Evolutionary conservation across 805 yeast genomes (phyloP), one percentile per base, ranked within the genome.

Genomic region (Brettanomyces anomalus): DNA sequence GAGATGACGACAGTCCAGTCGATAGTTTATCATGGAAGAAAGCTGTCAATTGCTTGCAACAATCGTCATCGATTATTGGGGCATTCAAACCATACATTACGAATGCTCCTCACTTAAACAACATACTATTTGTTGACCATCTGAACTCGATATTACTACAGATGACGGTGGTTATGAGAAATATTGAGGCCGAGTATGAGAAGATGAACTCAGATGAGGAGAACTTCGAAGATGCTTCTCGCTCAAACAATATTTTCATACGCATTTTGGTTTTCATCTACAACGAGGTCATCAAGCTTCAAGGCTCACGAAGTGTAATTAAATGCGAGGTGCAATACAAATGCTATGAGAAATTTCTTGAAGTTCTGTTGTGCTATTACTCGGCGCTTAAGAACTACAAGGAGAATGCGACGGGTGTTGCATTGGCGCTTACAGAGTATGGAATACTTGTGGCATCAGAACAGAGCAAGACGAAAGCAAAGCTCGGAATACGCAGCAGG

Each of bases 381-480:
- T 37, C 46, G 19, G 46, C 53, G 19, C 37, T 60, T n/a, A 50
- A 53, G n/a, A 39, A 49, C 21, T 60, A 59, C 43, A 47, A 46
- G 39, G 48, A 50, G 14, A 44, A 50, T 32, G 46, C 54, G 20
- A 15, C 56, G 5, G 64, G 64, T 2, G 21, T 50, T 14, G 43
- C 62, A 1, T 37, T 58, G 8, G 57, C 61, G 4, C 43, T 58
- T n/a, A 44, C 52, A 15, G 49, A 51, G 26, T 57, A 53, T 36
- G 59, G 49, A 1, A 47, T 59, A 10, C 42, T 54, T 3, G 45
- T 48, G 13, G 43, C 56, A 2, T 49, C 58, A 16, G 60, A 58
- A 21, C 57, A 54, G 32, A 51, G 56, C 10, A 50, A 52, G 6
- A 33, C 59, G 15, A 51, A 49, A 19, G 48, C 57, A 2, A 58